A percentile compares a stretch with the other conserved stretches of the same genome.
Evolutionary conservation across 73 alveolate genomes (phyloP).

Genomic region (Paramecium tetraurelia): DNA sequence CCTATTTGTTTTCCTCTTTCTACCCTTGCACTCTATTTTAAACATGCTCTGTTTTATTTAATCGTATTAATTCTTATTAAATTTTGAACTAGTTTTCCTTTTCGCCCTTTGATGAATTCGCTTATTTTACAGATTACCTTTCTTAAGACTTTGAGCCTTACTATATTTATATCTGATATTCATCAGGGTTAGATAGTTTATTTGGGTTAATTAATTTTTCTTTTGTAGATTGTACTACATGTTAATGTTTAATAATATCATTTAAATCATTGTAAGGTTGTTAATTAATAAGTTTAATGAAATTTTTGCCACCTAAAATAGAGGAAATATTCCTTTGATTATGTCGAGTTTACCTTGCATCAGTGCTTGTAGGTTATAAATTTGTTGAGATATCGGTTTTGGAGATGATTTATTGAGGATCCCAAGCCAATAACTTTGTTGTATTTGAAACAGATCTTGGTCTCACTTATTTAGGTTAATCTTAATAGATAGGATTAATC

Average conservation of each 20-base stretch:
- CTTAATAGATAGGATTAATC: slow-evolving; percentile 1
- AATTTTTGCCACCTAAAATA: background rate
- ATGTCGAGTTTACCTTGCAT: background rate
- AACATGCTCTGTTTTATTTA: background rate
- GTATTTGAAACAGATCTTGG: slow-evolving; percentile 4
- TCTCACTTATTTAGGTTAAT: background rate
- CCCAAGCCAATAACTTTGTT: background rate
- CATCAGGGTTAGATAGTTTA: background rate
- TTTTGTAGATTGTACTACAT: background rate
- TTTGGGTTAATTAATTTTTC: background rate
- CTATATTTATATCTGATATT: background rate
- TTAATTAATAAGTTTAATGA: background rate
- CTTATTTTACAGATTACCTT: background rate
- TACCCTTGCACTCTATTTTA: background rate
- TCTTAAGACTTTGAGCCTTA: background rate
- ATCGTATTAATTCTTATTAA: background rate
- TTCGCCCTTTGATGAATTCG: background rate
- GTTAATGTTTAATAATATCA: background rate
- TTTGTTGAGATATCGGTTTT: background rate
- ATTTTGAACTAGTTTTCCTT: background rate
- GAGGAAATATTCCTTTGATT: background rate
- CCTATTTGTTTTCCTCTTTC: background rate
- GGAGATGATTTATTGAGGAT: background rate
- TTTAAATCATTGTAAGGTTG: background rate
- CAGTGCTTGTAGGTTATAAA: background rate